These are phyloP conservation scores for Schwanniomyces vanrijiae DNA, from an alignment of 805 yeast genomes.

Conservation along the genomic window DNA sequence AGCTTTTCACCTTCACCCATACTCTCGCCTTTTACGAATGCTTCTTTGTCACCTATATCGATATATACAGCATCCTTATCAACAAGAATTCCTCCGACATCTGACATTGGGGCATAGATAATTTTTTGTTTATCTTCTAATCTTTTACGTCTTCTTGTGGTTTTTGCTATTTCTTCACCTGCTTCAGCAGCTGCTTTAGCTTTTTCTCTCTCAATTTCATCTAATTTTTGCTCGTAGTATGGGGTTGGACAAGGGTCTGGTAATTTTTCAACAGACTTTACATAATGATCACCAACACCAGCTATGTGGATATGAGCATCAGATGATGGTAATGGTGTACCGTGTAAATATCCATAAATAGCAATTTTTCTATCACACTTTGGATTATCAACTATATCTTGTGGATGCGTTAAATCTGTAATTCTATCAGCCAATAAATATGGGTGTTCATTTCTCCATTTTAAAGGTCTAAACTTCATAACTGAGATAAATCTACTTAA, in stretches of 20 bases:
- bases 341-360: conserved; percentile 91
- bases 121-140: conserved; percentile 92
- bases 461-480: conserved; percentile 98
- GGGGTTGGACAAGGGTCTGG: conserved; percentile 99
- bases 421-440: conserved; percentile 88
- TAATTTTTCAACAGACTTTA: conserved; percentile 75
- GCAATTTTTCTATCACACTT: conserved; percentile 90
- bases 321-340: conserved; percentile 72
- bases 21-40: conserved; percentile 64
- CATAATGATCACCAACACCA: conserved; percentile 89
- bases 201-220: conserved; percentile 75
- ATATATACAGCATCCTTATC: conserved; percentile 98
- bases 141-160: conserved; percentile 74
- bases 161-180: conserved; percentile 54
- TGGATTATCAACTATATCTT: conserved; percentile 69
- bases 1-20: conserved; percentile 83
- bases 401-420: conserved; percentile 93
- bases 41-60: conserved; percentile 62
- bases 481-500: conserved; percentile 90
- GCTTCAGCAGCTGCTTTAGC: conserved; percentile 63
- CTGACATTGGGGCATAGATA: conserved; percentile 98
- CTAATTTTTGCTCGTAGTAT: conserved; percentile 78
- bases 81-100: conserved; percentile 96
- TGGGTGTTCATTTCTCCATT: conserved; percentile 99
- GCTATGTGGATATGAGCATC: conserved; percentile 87